These are phyloP conservation scores for Puccinia horiana DNA, from an alignment of 1,284 basidiomycete genomes.

Conservation along the genomic window DNA sequence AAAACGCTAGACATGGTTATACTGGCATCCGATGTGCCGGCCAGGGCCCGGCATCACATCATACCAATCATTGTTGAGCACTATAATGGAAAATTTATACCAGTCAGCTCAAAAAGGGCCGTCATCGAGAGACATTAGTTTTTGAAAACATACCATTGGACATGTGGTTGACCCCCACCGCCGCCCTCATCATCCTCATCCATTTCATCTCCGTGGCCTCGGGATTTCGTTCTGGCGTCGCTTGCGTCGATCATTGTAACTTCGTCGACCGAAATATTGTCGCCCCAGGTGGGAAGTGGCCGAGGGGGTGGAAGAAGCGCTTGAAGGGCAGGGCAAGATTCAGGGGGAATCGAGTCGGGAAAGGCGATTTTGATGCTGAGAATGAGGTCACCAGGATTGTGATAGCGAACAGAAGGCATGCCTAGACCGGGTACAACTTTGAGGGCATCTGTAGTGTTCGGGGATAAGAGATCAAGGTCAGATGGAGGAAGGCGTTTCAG, in stretches of 20 bases:
- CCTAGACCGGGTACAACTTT: conserved; percentile 93
- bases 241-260: conserved; percentile 81
- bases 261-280: conserved; percentile 76
- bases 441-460: conserved; percentile 60
- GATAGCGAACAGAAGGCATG: conserved; percentile 97
- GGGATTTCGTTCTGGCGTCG: conserved; percentile 67
- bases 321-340: conserved; percentile 75
- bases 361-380: conserved; percentile 85
- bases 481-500: conserved; percentile 53
- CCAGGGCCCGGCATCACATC: neutral
- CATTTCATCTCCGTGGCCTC: conserved; percentile 61
- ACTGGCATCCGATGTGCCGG: neutral
- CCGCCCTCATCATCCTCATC: conserved; percentile 82
- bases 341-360: conserved; percentile 77
- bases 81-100: conserved; percentile 11
- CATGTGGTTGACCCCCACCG: conserved; percentile 51
- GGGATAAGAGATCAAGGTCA: neutral
- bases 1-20: no score
- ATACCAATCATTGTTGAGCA: conserved; percentile 54
- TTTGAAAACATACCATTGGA: conserved; percentile 42
- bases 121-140: neutral
- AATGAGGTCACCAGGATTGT: conserved; percentile 92
- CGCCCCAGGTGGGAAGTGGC: conserved; percentile 70
- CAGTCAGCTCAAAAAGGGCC: neutral
- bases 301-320: conserved; percentile 79